Evolutionary conservation across 163 green algal genomes (phyloP).

Genomic region (Prototheca wickerhamii): DNA sequence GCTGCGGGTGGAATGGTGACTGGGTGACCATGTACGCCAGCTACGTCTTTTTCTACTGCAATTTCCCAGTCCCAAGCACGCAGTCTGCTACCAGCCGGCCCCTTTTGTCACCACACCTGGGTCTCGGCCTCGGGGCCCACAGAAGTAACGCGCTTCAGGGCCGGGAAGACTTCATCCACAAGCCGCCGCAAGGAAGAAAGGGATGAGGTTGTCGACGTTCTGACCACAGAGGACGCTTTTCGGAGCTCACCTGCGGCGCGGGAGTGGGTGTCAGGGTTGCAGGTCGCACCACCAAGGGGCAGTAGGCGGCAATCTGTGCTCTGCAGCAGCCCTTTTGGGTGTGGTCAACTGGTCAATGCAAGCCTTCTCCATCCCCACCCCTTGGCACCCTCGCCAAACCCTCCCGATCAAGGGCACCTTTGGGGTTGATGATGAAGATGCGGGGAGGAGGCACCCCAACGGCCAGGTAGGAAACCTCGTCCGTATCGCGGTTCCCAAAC

Average conservation of each 20-base stretch:
- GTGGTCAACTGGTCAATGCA: neutral
- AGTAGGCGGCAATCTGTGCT: neutral
- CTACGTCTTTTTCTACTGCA: too few relatives aligned
- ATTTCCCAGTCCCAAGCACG: too few relatives aligned
- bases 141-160: conserved; percentile 13
- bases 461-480: conserved; percentile 81
- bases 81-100: neutral
- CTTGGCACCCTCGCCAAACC: neutral
- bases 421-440: conserved; percentile 94
- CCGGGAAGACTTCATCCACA: conserved; percentile 63
- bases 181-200: conserved; percentile 50
- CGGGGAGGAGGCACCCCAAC: conserved; percentile 62
- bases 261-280: neutral
- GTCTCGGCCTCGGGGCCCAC: neutral
- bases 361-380: neutral
- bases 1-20: neutral
- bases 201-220: conserved; percentile 22
- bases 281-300: neutral
- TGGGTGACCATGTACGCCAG: neutral
- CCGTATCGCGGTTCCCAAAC: conserved; percentile 90
- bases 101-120: neutral
- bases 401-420: conserved; percentile 5
- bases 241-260: conserved; percentile 28
- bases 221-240: conserved; percentile 22
- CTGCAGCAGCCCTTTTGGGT: neutral